Percentiles rank a stretch among this genome's conserved stretches.
These are phyloP conservation scores for Neurospora sp. DNA, from an alignment of 495 filamentous ascomycete genomes.

Conservation along the genomic window DNA sequence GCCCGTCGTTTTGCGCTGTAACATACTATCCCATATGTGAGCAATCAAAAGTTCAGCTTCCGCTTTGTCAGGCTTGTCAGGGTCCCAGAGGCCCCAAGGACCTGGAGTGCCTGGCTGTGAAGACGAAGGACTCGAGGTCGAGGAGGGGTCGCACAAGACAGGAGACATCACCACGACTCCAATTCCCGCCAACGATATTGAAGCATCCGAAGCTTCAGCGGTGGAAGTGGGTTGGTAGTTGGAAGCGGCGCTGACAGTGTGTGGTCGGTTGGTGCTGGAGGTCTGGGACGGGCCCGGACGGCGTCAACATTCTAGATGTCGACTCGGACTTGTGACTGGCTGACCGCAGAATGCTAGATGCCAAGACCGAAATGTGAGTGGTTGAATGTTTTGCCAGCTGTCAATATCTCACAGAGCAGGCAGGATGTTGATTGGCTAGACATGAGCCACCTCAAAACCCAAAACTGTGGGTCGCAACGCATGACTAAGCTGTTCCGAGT, in stretches of 20 bases:
- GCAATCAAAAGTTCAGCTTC: neutral
- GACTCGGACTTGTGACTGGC: neutral
- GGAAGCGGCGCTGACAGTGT: neutral
- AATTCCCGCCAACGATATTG: neutral
- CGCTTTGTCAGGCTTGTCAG: neutral
- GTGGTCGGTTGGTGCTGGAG: neutral
- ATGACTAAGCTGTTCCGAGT: neutral
- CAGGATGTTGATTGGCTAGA: neutral
- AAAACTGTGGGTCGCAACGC: neutral
- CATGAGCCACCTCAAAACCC: neutral
- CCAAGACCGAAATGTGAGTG: neutral
- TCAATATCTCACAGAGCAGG: neutral
- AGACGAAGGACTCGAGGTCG: neutral
- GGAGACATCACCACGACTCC: neutral
- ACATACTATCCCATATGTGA: neutral
- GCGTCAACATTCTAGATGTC: neutral
- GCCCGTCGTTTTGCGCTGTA: neutral
- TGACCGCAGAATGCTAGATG: neutral
- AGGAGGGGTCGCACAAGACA: neutral
- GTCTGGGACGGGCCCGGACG: neutral
- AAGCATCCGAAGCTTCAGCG: neutral
- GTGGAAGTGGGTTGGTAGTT: neutral
- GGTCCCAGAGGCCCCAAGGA: neutral
- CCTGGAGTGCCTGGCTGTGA: neutral
- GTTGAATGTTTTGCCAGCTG: neutral